A percentile compares a stretch with the other conserved stretches of the same genome.
These are phyloP conservation scores for Pulicaria dysenterica DNA, from an alignment of 129 eudicot species.

Conservation along the genomic window DNA sequence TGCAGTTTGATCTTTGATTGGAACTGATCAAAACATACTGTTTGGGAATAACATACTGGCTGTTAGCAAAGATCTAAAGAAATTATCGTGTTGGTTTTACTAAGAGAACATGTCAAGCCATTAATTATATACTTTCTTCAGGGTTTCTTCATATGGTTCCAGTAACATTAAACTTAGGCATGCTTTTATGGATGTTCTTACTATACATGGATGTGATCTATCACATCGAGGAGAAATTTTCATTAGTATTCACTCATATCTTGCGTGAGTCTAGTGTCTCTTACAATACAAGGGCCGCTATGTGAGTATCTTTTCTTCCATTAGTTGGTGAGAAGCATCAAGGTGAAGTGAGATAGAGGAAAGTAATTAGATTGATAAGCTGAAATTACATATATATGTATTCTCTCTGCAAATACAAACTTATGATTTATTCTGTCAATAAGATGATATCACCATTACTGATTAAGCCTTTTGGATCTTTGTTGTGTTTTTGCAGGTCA, in stretches of 20 bases:
- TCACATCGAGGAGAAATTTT: neutral
- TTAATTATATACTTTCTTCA: neutral
- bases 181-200: neutral
- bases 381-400: neutral
- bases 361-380: too few species aligned
- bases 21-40: too few species aligned
- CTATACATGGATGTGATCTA: neutral
- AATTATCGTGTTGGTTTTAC: too few species aligned
- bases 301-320: neutral
- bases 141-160: neutral
- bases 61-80: too few species aligned
- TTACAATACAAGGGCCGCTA: conserved; percentile 7
- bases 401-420: neutral
- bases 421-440: conserved; percentile 8
- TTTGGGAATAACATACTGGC: too few species aligned
- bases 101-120: too few species aligned
- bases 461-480: neutral
- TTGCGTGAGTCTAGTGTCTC: neutral
- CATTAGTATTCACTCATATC: neutral
- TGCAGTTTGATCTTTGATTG: too few species aligned
- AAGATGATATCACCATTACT: conserved; percentile 12
- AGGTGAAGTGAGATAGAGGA: too few species aligned
- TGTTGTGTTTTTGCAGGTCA: conserved; percentile 57
- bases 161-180: neutral
- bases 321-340: neutral